Percentiles rank a stretch among this genome's conserved stretches.
These are phyloP conservation scores for Alternaria burnsii DNA, from an alignment of 2,329 filamentous ascomycete species.

Conservation along the genomic window DNA sequence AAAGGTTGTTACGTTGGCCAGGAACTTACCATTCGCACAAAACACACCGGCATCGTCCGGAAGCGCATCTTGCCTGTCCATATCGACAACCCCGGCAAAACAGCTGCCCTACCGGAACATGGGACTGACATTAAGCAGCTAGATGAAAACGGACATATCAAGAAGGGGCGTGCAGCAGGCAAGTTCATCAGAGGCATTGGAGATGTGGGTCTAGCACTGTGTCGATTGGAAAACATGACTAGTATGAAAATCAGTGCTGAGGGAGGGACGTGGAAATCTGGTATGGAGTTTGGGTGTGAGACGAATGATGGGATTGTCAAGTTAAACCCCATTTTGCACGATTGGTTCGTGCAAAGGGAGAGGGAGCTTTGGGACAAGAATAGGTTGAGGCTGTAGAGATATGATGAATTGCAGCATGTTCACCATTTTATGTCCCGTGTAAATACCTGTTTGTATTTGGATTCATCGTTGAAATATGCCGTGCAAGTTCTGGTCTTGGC, in stretches of 20 bases:
- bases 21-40: slow-evolving; percentile 93
- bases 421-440: no score
- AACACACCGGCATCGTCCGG: slow-evolving; percentile 91
- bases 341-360: slow-evolving; percentile 68
- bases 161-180: slow-evolving; percentile 73
- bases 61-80: slow-evolving; percentile 86
- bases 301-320: slow-evolving; percentile 38
- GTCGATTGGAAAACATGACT: slow-evolving; percentile 90
- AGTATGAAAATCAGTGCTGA: slow-evolving; percentile 76
- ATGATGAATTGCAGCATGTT: neutral
- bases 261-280: slow-evolving; percentile 66
- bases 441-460: neutral
- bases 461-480: neutral
- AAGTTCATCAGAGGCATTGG: slow-evolving; percentile 82
- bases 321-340: slow-evolving; percentile 74
- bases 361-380: slow-evolving; percentile 42
- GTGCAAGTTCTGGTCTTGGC: neutral
- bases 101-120: slow-evolving; percentile 48
- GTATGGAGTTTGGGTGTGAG: slow-evolving; percentile 59
- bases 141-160: slow-evolving; percentile 51
- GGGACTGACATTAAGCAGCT: slow-evolving; percentile 64
- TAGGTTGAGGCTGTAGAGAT: slow-evolving; percentile 22
- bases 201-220: slow-evolving; percentile 86
- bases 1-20: slow-evolving; percentile 98
- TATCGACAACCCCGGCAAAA: slow-evolving; percentile 62